Conservation (phyloP, 768 basidiomycete species). For the Rhizopogon vesiculosus region DNA sequence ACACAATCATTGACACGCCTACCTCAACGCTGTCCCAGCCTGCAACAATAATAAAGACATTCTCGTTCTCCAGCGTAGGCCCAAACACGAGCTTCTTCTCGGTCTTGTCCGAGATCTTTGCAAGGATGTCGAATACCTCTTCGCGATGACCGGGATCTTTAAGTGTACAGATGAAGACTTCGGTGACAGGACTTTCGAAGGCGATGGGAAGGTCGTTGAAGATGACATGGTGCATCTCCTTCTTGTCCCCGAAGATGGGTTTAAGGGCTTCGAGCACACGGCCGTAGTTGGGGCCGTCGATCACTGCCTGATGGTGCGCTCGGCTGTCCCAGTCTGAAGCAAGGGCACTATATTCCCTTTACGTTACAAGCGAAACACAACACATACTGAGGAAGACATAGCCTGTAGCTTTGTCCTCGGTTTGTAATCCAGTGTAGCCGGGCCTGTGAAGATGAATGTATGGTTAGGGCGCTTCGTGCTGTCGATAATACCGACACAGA, state of each 20-base stretch:
- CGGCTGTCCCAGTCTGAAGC: conserved; percentile 22
- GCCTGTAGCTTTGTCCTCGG: conserved; percentile 11
- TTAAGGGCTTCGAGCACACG: conserved; percentile 3
- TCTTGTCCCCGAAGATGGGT: conserved; percentile 1
- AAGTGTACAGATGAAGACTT: conserved; percentile 12
- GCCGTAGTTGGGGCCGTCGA: conserved; percentile 2
- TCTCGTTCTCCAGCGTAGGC: conserved; percentile 14
- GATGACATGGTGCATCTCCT: conserved; percentile 16
- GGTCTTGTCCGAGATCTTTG: conserved; percentile 8
- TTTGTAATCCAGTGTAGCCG: conserved; percentile 14
- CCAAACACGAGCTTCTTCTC: conserved; percentile 15
- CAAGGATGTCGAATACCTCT: conserved; percentile 6
- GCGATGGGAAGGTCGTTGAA: conserved; percentile 13
- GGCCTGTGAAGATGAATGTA: conserved; percentile 6
- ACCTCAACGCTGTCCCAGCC: conserved; percentile 24
- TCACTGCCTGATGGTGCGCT: conserved; percentile 15
- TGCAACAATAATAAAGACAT: conserved; percentile 11
- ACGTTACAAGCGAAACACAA: not conserved
- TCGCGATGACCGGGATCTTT: conserved; percentile 20
- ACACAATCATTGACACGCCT: not conserved
- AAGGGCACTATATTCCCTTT: not conserved
- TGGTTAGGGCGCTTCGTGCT: not conserved
- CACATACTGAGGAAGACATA: conserved; percentile 15
- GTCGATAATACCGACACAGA: conserved; percentile 8
- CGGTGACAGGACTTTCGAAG: conserved; percentile 18